Conservation (phyloP, 345 rosid species). For the Turnera subulata region DNA sequence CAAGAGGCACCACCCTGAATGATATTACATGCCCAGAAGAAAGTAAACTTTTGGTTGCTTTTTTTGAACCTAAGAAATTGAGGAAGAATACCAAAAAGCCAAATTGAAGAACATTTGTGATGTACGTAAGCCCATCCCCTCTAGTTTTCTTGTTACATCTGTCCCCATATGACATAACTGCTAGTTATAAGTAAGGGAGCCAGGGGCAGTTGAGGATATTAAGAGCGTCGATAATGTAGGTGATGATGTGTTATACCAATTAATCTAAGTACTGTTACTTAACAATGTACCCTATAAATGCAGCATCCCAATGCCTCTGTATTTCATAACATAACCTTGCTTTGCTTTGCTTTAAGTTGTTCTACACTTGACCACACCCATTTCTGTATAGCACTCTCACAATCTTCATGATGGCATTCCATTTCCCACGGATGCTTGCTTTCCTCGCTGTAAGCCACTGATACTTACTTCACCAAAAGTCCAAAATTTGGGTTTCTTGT, state of each 20-base stretch:
- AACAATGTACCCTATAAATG: constrained; percentile 20
- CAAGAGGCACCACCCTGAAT: too few species aligned
- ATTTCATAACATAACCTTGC: constrained; percentile 6
- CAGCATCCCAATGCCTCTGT: constrained; percentile 1
- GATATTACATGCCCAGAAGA: background rate
- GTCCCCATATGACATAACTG: constrained; percentile 12
- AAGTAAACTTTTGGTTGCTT: background rate
- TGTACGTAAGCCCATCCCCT: background rate
- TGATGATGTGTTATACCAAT: background rate
- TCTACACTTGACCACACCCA: background rate
- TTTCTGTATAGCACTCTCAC: background rate
- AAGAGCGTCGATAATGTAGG: constrained; percentile 5
- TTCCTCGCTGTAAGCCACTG: constrained; percentile 28
- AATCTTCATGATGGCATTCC: constrained; percentile 29
- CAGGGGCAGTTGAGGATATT: constrained; percentile 44
- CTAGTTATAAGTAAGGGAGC: constrained; percentile 27
- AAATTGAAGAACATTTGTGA: too few species aligned
- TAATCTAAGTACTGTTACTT: background rate
- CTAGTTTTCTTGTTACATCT: constrained; percentile 9
- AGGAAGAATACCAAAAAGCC: background rate
- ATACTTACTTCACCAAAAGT: background rate
- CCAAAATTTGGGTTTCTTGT: background rate
- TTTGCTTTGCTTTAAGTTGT: background rate
- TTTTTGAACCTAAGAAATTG: background rate
- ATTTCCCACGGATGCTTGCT: constrained; percentile 23